Base-by-base conservation (phyloP, 2,329 filamentous ascomycete species). In the Escovopsis sp. region DNA sequence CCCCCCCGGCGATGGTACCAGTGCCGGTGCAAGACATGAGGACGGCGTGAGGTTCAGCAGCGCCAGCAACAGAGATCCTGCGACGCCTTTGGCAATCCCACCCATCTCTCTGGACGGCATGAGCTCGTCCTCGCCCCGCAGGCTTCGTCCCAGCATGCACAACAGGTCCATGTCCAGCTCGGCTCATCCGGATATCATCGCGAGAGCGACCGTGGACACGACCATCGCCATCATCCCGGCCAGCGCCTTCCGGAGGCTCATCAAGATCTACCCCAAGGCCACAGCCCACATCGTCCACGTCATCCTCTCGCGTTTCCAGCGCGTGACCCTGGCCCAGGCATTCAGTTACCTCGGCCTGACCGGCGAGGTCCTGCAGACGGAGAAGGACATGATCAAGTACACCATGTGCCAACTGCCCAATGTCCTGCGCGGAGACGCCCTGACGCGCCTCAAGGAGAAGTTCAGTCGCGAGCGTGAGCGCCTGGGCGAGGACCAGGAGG, bases 151-250 rank as follows among this genome's bases (percentile, higher is more conserved):
- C 3, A 39, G 43, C 4, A 46, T 58, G 30, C 55, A 58, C 11
- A 63, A 64, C 42, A 61, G 66, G 37, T 51, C 51, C 13, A 57
- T 61, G 23, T 71, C 73, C 10, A 79, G 78, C 43, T 96, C 90
- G 12, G 86, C 84, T 0, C 90, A 98, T 57, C 90, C 90, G 10
- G 90, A 98, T 50, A 90, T 98, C 42, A 85, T 98, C 43, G 90
- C 88, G n/a, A 73, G 90, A 44, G 90, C 90, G 5, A 92, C 86
- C 13, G 81, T 92, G 17, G 92, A 98, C 52, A 98, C 90, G 0
- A 98, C 92, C 0, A 94, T 98, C 56, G 90, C 90, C 5, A 92
- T 98, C 43, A 98, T 98, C 38, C 92, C 92, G 1, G 90, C 90
- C 1, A 94, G 86, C 52, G 92, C 90, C 4, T 98, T 98, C 48